Evolutionary conservation across 257 asterid species (phyloP), one percentile per base, ranked within the genome.

Genomic region (Nicotiana knightiana): DNA sequence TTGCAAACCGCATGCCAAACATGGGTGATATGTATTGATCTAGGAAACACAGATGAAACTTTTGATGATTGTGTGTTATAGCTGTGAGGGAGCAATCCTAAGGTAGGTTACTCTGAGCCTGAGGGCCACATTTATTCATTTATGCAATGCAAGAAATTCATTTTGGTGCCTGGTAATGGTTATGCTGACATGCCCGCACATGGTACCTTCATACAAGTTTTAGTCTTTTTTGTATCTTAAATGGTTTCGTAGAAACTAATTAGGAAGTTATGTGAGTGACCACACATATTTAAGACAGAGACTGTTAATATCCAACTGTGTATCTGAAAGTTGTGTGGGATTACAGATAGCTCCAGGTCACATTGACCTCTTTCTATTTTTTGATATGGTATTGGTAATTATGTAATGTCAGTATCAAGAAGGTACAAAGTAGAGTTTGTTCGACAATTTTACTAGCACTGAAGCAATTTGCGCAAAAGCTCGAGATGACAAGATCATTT

Each of bases 1-100:
- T 85, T 3, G 89, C 86, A 82, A 88, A 83, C 67, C 93, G 90
- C 2, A 86, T 91, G 83, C 96, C 93, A 11, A 87, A 92, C 80
- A 88, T 92, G 92, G 87, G 81, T 75, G 88, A 84, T 15, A 84
- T 90, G 92, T 75, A 75, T 39, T 75, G 35, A 51, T 48, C 6
- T 15, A 21, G 35, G 15, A 11, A 46, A 71, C 37, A 71, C 61
- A 71, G 24, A 71, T 46, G 79, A 48, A 46, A 6, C 15, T 1
- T 28, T 39, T 46, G 63, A 15, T 75, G 43, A 75, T 75, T 35
- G 26, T 35, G 26, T 51, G 62, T 51, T 46, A 4, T 71, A 35
- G 61, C 62, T 12, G 9, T 75, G 79, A 75, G 26, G 43, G 4
- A 75, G 62, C 62, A 26, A 15, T 73, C 43, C 9, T 51, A 15